Conservation (phyloP, 2,329 filamentous ascomycete genomes). For the Alternaria gansuensis region DNA sequence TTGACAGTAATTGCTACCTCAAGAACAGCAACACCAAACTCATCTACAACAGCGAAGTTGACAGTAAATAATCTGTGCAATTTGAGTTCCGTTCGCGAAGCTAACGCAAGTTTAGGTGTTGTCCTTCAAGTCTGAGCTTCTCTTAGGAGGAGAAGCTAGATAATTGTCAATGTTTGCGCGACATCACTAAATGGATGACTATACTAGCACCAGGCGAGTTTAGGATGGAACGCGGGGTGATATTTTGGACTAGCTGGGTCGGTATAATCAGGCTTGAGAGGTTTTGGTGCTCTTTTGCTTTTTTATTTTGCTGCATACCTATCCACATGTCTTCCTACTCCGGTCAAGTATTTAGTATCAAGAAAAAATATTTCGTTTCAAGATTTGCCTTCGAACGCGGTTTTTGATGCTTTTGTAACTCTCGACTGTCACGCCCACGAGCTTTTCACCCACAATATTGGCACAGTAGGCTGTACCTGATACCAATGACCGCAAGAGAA, state of each 20-base stretch:
- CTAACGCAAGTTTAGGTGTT: conserved; percentile 8
- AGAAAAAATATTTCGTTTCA: neutral
- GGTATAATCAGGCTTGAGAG: neutral
- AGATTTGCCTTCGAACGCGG: neutral
- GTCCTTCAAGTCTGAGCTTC: conserved; percentile 2
- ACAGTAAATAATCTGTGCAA: conserved; percentile 10
- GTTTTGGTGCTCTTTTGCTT: neutral
- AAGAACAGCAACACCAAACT: conserved; percentile 11
- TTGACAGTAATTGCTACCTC: conserved; percentile 15
- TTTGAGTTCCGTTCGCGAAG: neutral
- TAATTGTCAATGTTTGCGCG: neutral
- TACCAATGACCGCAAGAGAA: neutral
- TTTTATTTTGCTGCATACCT: neutral
- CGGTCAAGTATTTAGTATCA: neutral
- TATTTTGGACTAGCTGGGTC: neutral
- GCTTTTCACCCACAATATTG: neutral
- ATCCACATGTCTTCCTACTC: neutral
- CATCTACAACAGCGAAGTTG: conserved; percentile 13
- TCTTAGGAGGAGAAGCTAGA: neutral
- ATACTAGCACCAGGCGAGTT: neutral
- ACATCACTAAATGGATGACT: neutral
- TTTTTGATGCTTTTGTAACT: neutral
- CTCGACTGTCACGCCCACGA: neutral
- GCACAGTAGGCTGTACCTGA: neutral
- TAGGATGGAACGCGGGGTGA: neutral